Percentiles rank a stretch among this genome's conserved stretches.
These are phyloP conservation scores for Aspergillus sp. DNA, from an alignment of 2,329 filamentous ascomycete species.

Conservation along the genomic window DNA sequence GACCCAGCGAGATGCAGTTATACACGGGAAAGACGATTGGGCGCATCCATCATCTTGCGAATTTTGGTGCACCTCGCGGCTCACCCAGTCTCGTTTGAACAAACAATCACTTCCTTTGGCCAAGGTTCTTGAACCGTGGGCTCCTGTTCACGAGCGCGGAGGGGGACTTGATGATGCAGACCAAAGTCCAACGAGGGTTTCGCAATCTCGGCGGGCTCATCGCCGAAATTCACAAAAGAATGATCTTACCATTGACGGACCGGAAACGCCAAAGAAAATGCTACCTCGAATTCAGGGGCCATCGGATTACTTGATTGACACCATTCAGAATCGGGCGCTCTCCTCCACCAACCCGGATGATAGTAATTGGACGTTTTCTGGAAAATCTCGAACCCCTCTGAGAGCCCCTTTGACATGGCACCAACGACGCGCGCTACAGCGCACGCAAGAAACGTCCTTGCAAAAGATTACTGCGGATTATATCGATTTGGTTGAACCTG, in stretches of 20 bases:
- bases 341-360: slow-evolving; percentile 6
- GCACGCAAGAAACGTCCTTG: slow-evolving; percentile 23
- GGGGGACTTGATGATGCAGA: not conserved
- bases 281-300: slow-evolving; percentile 21
- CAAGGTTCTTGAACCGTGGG: not conserved
- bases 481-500: slow-evolving; percentile 34
- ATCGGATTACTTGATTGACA: slow-evolving; percentile 31
- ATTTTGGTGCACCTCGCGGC: slow-evolving; percentile 16
- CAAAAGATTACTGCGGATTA: slow-evolving; percentile 41
- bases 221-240: not conserved
- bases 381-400: slow-evolving; percentile 1
- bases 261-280: not conserved
- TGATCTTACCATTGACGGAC: not conserved
- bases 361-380: slow-evolving; percentile 9
- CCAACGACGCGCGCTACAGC: slow-evolving; percentile 12
- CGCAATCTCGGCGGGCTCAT: not conserved
- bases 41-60: slow-evolving; percentile 9
- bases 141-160: not conserved
- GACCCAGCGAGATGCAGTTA: not conserved
- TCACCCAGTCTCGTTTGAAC: slow-evolving; percentile 15
- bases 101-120: slow-evolving; percentile 3
- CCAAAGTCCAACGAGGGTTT: not conserved
- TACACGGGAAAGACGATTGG: not conserved
- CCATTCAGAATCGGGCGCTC: slow-evolving; percentile 25
- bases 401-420: slow-evolving; percentile 11